These are phyloP conservation scores for Polygonum maritimum DNA, from an alignment of 148 eudicot genomes.

Conservation along the genomic window DNA sequence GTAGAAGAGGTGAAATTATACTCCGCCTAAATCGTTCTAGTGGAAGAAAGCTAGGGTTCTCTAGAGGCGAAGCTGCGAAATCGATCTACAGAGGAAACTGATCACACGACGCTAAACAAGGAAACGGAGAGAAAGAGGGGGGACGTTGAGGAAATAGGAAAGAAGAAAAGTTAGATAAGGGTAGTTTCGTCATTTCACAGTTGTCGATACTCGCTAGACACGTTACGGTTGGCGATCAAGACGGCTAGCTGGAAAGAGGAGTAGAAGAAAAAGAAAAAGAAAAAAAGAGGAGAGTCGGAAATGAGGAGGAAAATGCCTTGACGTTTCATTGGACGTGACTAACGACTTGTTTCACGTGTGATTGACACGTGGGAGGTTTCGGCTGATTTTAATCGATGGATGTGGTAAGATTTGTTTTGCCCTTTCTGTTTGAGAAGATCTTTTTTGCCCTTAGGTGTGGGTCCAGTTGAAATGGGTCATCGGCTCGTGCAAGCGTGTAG, in stretches of 20 bases:
- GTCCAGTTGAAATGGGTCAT: background rate
- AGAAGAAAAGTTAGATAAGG: constrained; percentile 15
- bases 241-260: constrained; percentile 9
- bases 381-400: background rate
- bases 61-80: background rate
- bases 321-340: constrained; percentile 6
- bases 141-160: constrained; percentile 3
- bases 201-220: background rate
- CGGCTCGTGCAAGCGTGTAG: background rate
- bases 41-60: constrained; percentile 9
- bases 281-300: constrained; percentile 1
- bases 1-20: background rate
- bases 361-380: constrained; percentile 14
- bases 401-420: background rate
- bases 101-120: constrained; percentile 6
- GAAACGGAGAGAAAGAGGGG: background rate
- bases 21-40: background rate
- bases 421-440: background rate
- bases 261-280: background rate
- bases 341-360: constrained; percentile 11
- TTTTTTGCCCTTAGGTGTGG: background rate
- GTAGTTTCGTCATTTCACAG: constrained; percentile 11
- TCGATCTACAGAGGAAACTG: constrained; percentile 10
- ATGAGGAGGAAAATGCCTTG: constrained; percentile 3
- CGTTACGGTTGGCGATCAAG: constrained; percentile 17